Conservation (phyloP, 1,284 basidiomycete species). For the Puccinia sorghi region DNA sequence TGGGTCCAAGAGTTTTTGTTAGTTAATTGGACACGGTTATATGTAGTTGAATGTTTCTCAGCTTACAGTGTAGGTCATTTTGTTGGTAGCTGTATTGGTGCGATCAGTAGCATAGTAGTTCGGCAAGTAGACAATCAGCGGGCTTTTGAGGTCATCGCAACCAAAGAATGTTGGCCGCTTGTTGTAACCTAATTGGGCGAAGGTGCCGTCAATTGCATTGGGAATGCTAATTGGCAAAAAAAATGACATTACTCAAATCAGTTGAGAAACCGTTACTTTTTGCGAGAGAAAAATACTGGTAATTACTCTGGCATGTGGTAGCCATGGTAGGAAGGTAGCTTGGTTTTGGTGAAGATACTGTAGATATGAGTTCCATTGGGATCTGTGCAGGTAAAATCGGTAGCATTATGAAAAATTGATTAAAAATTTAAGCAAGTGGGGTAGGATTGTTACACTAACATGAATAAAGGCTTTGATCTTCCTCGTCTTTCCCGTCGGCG, state of each 20-base stretch:
- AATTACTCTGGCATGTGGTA: conserved; percentile 41
- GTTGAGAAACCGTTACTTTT: neutral
- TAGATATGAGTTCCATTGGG: conserved; percentile 46
- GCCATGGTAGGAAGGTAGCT: conserved; percentile 26
- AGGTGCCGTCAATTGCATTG: conserved; percentile 39
- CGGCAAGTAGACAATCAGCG: conserved; percentile 40
- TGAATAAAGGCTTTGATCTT: neutral
- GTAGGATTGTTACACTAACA: conserved; percentile 11
- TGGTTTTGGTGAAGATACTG: conserved; percentile 26
- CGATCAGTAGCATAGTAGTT: conserved; percentile 32
- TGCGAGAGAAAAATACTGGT: neutral
- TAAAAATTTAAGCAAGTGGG: neutral
- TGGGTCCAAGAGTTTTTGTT: neutral
- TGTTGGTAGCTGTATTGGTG: conserved; percentile 23
- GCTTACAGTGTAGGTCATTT: conserved; percentile 36
- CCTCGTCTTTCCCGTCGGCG: conserved; percentile 11
- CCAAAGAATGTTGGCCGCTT: conserved; percentile 44
- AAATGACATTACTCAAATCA: neutral
- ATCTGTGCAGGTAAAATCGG: conserved; percentile 1
- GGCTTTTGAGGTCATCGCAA: conserved; percentile 13
- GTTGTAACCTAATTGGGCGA: conserved; percentile 29
- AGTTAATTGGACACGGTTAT: neutral
- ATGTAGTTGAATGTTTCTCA: neutral
- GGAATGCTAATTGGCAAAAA: conserved; percentile 31
- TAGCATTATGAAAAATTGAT: neutral